A percentile compares a stretch with the other conserved stretches of the same genome.
Conservation (phyloP, 805 yeast species). For the Hanseniaspora hatyaiensis region DNA sequence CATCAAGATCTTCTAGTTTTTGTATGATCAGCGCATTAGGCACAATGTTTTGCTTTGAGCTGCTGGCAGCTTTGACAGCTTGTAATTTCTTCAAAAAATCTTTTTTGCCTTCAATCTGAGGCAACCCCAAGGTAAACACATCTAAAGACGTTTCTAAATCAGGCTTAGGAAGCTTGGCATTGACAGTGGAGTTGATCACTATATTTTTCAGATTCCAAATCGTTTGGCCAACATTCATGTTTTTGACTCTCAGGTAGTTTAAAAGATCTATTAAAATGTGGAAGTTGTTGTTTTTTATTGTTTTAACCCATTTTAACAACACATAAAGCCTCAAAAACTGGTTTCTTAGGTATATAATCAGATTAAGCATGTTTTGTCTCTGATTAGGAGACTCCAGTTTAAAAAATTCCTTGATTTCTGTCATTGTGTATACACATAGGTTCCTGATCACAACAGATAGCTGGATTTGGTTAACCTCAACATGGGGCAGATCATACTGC, state of each 20-base stretch:
- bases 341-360: constrained; percentile 62
- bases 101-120: constrained; percentile 56
- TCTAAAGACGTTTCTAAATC: constrained; percentile 81
- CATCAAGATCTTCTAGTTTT: constrained; percentile 57
- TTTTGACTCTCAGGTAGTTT: constrained; percentile 76
- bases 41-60: constrained; percentile 26
- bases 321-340: constrained; percentile 79
- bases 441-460: constrained; percentile 27
- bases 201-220: constrained; percentile 60
- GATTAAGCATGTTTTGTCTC: constrained; percentile 56
- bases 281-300: constrained; percentile 52
- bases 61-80: neutral
- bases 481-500: constrained; percentile 28
- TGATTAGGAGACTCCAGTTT: constrained; percentile 32
- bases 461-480: constrained; percentile 29
- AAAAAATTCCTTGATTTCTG: constrained; percentile 28
- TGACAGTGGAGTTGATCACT: constrained; percentile 41
- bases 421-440: constrained; percentile 26
- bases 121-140: constrained; percentile 66
- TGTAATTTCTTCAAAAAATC: constrained; percentile 31
- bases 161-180: constrained; percentile 86
- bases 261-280: constrained; percentile 71
- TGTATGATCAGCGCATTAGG: constrained; percentile 45
- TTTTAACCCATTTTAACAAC: constrained; percentile 72
- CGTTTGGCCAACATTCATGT: constrained; percentile 50